phyloP scores from a whole-genome alignment of 768 basidiomycete genomes.

The Botryobasidium botryosum region DNA sequence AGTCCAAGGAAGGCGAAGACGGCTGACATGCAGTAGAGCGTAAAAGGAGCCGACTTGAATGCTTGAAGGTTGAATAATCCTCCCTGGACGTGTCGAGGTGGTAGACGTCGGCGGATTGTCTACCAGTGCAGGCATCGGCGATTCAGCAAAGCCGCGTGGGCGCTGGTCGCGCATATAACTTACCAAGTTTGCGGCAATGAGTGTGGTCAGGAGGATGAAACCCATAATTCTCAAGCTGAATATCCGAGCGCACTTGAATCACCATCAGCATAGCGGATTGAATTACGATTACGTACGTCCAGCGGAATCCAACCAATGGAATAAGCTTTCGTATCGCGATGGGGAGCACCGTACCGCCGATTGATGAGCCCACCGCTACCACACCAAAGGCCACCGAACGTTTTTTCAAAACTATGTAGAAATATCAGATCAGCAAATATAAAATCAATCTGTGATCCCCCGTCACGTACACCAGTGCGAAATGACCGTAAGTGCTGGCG shows the following conservation, averaged over 20 bases:
- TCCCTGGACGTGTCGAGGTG: constrained; percentile 34
- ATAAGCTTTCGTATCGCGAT: constrained; percentile 12
- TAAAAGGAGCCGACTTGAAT: constrained; percentile 36
- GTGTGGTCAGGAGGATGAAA: constrained; percentile 36
- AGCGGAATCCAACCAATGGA: constrained; percentile 11
- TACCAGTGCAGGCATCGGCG: constrained; percentile 9
- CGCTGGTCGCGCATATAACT: constrained; percentile 3
- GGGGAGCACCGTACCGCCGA: constrained; percentile 11
- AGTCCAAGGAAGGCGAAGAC: constrained; percentile 42
- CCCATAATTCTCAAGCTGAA: constrained; percentile 59
- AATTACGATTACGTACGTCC: constrained; percentile 1
- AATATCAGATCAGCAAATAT: not conserved
- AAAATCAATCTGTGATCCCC: not conserved
- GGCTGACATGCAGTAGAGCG: constrained; percentile 39
- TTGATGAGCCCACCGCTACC: too few species aligned
- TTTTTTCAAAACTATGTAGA: too few species aligned
- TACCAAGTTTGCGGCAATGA: constrained; percentile 40
- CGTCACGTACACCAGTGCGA: constrained; percentile 6
- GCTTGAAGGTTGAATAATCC: constrained; percentile 39
- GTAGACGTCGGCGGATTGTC: constrained; percentile 31
- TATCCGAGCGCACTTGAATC: constrained; percentile 1
- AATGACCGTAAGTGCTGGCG: constrained; percentile 1
- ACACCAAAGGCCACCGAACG: too few species aligned
- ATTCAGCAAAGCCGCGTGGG: not conserved
- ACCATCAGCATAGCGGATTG: too few species aligned